Conservation (phyloP, 805 yeast genomes). For the Komagataella ulmi region DNA sequence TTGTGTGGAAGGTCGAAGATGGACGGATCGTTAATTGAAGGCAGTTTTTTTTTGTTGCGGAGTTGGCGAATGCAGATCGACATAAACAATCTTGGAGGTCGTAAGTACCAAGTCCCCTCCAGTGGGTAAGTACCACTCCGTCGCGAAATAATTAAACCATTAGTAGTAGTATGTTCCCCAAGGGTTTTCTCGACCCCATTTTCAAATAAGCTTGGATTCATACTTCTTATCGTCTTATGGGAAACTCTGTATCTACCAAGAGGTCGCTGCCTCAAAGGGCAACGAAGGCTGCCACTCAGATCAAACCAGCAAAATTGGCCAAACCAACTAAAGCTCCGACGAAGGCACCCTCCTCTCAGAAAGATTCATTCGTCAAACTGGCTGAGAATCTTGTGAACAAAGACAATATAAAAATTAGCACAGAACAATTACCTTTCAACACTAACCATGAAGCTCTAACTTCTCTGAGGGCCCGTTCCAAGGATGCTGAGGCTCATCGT, state of each 20-base stretch:
- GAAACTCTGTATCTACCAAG: neutral
- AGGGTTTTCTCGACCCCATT: neutral
- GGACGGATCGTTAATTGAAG: neutral
- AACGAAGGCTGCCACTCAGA: neutral
- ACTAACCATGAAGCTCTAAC: neutral
- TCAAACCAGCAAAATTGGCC: neutral
- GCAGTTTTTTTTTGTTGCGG: neutral
- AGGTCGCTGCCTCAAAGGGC: neutral
- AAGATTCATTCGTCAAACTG: neutral
- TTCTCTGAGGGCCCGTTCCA: neutral
- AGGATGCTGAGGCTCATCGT: neutral
- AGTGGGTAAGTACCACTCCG: neutral
- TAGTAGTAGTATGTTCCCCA: too few species aligned
- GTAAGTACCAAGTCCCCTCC: neutral
- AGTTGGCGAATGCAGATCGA: neutral
- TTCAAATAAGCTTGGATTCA: neutral
- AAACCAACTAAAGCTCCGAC: neutral
- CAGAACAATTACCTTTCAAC: neutral
- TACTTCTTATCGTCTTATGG: neutral
- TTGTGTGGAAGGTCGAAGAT: neutral
- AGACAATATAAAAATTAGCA: neutral
- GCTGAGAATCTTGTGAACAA: neutral
- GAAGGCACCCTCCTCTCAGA: neutral
- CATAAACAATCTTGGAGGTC: neutral
- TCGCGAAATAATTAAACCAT: neutral